Conservation (phyloP, 495 filamentous ascomycete genomes). For the Penicillium manginii region DNA sequence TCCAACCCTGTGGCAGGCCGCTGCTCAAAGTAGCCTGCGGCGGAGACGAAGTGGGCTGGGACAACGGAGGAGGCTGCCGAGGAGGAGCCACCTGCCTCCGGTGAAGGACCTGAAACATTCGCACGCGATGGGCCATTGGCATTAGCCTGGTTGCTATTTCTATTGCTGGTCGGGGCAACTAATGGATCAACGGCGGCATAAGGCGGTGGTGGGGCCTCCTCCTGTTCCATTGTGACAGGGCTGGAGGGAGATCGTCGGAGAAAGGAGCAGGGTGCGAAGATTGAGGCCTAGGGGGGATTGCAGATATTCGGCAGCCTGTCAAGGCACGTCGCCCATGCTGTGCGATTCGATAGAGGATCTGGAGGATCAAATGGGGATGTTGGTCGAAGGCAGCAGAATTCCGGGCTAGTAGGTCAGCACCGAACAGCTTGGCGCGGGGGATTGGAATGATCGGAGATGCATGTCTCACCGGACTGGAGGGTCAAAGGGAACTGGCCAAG, state of each 20-base stretch:
- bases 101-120: constrained; percentile 20
- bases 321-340: constrained; percentile 25
- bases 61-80: constrained; percentile 17
- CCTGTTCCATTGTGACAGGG: constrained; percentile 39
- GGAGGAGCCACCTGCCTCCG: constrained; percentile 23
- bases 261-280: constrained; percentile 1
- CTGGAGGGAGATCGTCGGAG: background rate
- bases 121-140: constrained; percentile 22
- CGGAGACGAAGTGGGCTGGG: constrained; percentile 46
- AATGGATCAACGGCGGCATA: constrained; percentile 52
- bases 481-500: background rate
- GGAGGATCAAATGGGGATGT: background rate
- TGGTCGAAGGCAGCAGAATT: constrained; percentile 32
- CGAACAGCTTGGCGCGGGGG: constrained; percentile 8
- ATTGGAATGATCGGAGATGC: background rate
- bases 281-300: constrained; percentile 11
- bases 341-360: constrained; percentile 26
- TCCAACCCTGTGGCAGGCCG: constrained; percentile 35
- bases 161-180: constrained; percentile 27
- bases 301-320: constrained; percentile 18
- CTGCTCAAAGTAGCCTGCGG: constrained; percentile 49
- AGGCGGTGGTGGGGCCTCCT: constrained; percentile 50
- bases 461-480: constrained; percentile 1
- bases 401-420: constrained; percentile 9
- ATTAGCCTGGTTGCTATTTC: constrained; percentile 19